Base-by-base conservation (phyloP, 176 grass and related monocot genomes). In the Triticum monococcum region DNA sequence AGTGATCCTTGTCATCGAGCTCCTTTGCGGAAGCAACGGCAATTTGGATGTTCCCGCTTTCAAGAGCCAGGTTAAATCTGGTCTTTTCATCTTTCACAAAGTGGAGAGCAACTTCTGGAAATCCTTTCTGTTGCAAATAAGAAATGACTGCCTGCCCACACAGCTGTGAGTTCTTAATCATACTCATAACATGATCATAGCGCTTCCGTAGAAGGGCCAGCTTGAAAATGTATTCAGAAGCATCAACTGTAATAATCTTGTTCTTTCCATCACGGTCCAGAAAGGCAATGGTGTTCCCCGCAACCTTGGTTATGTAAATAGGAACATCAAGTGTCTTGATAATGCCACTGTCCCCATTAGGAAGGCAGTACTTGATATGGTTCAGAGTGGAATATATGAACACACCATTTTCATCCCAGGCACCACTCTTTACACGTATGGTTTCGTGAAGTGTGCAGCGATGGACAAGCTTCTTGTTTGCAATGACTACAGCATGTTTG, bases 1-100 rank as follows among this genome's bases (percentile, higher is more conserved):
- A 97, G 71, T 97, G 92, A 59, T 97, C 95, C 66, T 97, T 97
- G 79, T 97, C 95, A 90, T 97, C 91, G 45, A 97, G 88, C 84
- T 97, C 95, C 86, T 95, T 97, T 32, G 95, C 95, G 17, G 92
- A 95, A 86, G 95, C 95, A 93, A 97, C 95, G 3, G 92, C 95
- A 71, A 97, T 97, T 73, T 97, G 95, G 77, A 97, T 97, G 79
- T 97, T 97, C 1, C 95, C 95, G 60, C 95, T 97, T 87, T 97
- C 95, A 54, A 97, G 88, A 72, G 95, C 95, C 17, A 97, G 89
- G 78, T 97, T 97, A 70, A 97, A 92, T 79, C 91, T 89, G 48
- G 91, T 95, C 79, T 85, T 92, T 41, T 95, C 94, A 93, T 95
- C 94, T 87, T 93, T 95, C 24, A 95, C 94, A 40, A 95, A 95